A percentile compares a stretch with the other conserved stretches of the same genome.
Conservation (phyloP, 2,329 filamentous ascomycete genomes). For the Ascochyta pisi region DNA sequence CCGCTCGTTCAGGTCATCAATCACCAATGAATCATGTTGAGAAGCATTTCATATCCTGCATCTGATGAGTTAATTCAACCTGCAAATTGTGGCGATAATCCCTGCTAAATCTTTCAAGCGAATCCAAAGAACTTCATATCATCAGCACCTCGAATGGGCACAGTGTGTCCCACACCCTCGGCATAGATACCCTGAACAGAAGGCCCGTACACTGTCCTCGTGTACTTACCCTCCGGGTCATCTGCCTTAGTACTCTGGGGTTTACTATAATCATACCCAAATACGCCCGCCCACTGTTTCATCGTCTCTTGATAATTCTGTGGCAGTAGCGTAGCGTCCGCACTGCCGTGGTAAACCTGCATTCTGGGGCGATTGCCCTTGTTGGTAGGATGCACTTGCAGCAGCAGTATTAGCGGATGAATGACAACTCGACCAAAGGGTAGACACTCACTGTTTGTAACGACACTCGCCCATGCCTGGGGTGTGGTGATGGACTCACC, state of each 20-base stretch:
- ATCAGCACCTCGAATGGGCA: conserved; percentile 42
- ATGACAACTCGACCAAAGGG: neutral
- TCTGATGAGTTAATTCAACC: no score
- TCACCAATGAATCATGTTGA: no score
- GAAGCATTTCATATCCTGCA: no score
- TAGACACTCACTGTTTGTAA: conserved; percentile 48
- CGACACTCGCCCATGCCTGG: conserved; percentile 58
- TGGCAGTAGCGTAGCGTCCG: conserved; percentile 58
- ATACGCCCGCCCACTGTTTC: conserved; percentile 45
- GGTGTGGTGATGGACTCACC: conserved; percentile 57
- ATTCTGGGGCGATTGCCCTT: conserved; percentile 60
- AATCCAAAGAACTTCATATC: conserved; percentile 48
- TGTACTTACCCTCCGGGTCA: conserved; percentile 42
- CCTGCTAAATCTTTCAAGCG: conserved; percentile 2
- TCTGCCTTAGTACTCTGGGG: conserved; percentile 40
- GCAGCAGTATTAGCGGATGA: conserved; percentile 20
- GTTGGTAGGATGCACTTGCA: conserved; percentile 57
- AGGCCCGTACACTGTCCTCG: conserved; percentile 40
- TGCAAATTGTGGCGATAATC: no score
- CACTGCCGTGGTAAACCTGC: conserved; percentile 65
- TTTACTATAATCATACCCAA: conserved; percentile 41
- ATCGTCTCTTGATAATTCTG: conserved; percentile 64
- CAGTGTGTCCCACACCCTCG: conserved; percentile 43
- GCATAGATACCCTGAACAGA: conserved; percentile 47
- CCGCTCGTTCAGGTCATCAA: no score